Percentiles rank a stretch among this genome's conserved stretches.
Conservation (phyloP, 768 basidiomycete genomes). For the Calocera cornea region DNA sequence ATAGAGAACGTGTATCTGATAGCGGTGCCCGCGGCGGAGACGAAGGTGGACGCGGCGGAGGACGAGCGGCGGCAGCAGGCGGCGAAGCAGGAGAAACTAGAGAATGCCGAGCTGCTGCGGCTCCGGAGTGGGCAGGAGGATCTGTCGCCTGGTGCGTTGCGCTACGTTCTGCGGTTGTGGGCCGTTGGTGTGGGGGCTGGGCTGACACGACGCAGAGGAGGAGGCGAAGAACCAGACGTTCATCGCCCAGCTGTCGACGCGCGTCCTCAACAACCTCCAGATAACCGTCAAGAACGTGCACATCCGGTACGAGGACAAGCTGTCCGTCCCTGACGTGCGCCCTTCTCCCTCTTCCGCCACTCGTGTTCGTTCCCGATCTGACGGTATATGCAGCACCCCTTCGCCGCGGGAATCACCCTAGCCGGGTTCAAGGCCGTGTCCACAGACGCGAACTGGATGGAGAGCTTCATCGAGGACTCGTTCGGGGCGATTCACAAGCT, state of each 20-base stretch:
- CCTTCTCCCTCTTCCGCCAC: neutral
- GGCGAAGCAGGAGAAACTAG: slow-evolving; percentile 75
- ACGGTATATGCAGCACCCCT: slow-evolving; percentile 59
- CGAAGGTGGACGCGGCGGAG: slow-evolving; percentile 59
- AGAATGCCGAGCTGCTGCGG: slow-evolving; percentile 65
- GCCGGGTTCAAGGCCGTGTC: slow-evolving; percentile 79
- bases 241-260: slow-evolving; percentile 66
- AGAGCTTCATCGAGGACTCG: slow-evolving; percentile 85
- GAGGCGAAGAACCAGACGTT: slow-evolving; percentile 72
- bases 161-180: too few relatives aligned
- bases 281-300: slow-evolving; percentile 93
- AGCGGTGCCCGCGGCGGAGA: slow-evolving; percentile 66
- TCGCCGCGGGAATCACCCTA: slow-evolving; percentile 81
- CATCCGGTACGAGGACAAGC: slow-evolving; percentile 86
- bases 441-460: slow-evolving; percentile 74
- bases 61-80: slow-evolving; percentile 72
- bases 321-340: slow-evolving; percentile 83
- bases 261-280: slow-evolving; percentile 92
- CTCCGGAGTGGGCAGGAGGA: neutral
- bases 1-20: slow-evolving; percentile 93
- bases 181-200: slow-evolving; percentile 6
- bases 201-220: slow-evolving; percentile 29
- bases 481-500: slow-evolving; percentile 86
- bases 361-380: neutral
- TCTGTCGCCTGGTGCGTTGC: neutral